phyloP scores from a whole-genome alignment of 1,284 basidiomycete species.

The Puccinia horiana region DNA sequence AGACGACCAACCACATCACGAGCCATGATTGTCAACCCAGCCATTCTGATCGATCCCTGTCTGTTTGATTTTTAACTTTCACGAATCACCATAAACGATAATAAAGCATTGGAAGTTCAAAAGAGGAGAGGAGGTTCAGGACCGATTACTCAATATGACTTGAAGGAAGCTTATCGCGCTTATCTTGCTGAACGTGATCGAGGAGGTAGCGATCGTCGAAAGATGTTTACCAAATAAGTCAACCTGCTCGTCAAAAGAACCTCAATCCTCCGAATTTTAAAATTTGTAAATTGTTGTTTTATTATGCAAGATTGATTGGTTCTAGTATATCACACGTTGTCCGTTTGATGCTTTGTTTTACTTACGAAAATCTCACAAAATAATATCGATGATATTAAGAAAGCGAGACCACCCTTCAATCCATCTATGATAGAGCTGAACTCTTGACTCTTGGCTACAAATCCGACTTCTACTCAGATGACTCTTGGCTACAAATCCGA shows the following conservation, averaged over 20 bases:
- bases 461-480: too few species aligned
- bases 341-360: too few species aligned
- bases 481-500: too few species aligned
- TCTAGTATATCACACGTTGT: too few species aligned
- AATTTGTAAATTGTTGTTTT: too few species aligned
- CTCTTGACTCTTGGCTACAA: too few species aligned
- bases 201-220: constrained; percentile 54
- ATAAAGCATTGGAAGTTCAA: constrained; percentile 73
- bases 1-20: background rate
- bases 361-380: too few species aligned
- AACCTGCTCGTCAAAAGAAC: background rate
- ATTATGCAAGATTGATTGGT: too few species aligned
- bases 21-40: background rate
- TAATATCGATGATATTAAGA: too few species aligned
- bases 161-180: constrained; percentile 79
- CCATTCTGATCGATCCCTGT: background rate
- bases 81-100: background rate
- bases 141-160: constrained; percentile 78
- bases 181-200: constrained; percentile 74
- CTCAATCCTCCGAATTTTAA: background rate
- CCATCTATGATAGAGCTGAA: too few species aligned
- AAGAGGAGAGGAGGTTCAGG: constrained; percentile 71
- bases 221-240: constrained; percentile 51
- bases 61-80: too few species aligned
- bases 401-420: too few species aligned